Base-by-base conservation (phyloP, 208 protist genomes). In the Acanthamoeba healyi region DNA sequence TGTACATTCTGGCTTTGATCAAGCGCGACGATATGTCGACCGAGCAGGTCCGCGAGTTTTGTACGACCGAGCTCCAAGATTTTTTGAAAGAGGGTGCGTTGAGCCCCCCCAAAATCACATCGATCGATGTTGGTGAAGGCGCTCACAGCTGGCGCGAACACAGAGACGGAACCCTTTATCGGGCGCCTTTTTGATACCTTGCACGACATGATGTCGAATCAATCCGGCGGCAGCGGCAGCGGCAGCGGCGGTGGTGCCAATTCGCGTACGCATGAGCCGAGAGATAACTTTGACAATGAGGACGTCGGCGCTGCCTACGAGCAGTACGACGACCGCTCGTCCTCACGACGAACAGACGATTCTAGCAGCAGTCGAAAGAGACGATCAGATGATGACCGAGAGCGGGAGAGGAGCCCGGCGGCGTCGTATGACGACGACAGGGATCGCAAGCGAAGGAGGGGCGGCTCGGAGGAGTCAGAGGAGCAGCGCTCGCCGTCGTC, bases 21-120 rank as follows among this genome's bases (percentile, higher is more conserved):
- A 90, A 90, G 82, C 82, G 82, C 15, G 82, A 90, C 40, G 58
- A 90, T n/a, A 84, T 84, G 82, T 36, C 82, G 7, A 70, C 32
- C 3, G 82, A 90, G 32, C 54, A 90, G 54, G 54, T 90, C 42
- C 6, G 49, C 22, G 54, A 70, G 40, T 70, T 90, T 42, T 90
- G 82, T 38, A 63, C 49, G 54, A 70, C 49, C 2, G 82, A 90
- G 38, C 82, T 90, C 4, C 49, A 72, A 49, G 82, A 90, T 70
- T 90, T 90, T 90, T 38, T 90, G 19, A 42, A 70, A 72, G 82
- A 70, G 1, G 82, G 82, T 90, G 15, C 72, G 26, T 10, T 7
- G 72, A 6, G 12, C 22, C 36, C 7, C 36, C 19, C 24, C 5
- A 6, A 14, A 3, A 44, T 26, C 19, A 4, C 42, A 61, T 58